Percentiles rank a stretch among this genome's conserved stretches.
phyloP scores from a whole-genome alignment of 768 basidiomycete species.

The Candolleomyces efflorescens region DNA sequence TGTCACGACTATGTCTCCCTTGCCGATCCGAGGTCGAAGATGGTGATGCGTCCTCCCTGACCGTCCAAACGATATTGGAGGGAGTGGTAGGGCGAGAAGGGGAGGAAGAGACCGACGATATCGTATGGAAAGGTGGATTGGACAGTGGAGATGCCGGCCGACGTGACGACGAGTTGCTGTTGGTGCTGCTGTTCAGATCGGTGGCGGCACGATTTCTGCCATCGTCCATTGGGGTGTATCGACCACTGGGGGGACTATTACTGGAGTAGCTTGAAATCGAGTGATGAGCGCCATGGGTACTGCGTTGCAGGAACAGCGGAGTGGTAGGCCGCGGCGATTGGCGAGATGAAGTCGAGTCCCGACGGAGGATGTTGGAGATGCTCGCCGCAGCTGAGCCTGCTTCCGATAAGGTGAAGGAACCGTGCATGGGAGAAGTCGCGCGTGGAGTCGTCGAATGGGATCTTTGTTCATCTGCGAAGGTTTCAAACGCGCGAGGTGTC shows the following conservation, averaged over 20 bases:
- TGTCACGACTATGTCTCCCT: conserved; percentile 49
- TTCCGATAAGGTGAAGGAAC: conserved; percentile 24
- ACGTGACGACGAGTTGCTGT: conserved; percentile 20
- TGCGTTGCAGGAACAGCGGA: conserved; percentile 56
- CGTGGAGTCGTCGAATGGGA: conserved; percentile 78
- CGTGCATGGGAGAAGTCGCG: conserved; percentile 59
- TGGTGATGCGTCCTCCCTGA: conserved; percentile 18
- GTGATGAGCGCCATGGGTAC: conserved; percentile 12
- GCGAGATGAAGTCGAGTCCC: conserved; percentile 51
- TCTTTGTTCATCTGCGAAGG: conserved; percentile 53
- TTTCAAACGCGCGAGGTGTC: conserved; percentile 79
- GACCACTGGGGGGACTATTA: conserved; percentile 43
- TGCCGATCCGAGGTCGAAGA: conserved; percentile 4
- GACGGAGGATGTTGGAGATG: conserved; percentile 39
- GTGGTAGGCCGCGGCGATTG: conserved; percentile 45
- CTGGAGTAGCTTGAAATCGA: background rate
- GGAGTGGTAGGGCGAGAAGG: conserved; percentile 60
- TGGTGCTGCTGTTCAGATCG: conserved; percentile 2
- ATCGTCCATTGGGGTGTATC: conserved; percentile 56
- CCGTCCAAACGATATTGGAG: conserved; percentile 73
- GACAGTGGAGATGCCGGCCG: conserved; percentile 74
- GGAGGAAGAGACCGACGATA: background rate
- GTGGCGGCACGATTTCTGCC: conserved; percentile 29
- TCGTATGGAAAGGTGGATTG: conserved; percentile 13
- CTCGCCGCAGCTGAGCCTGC: conserved; percentile 25